Conservation (phyloP, 2,329 filamentous ascomycete genomes). For the Aaosphaeria pasadenensis region DNA sequence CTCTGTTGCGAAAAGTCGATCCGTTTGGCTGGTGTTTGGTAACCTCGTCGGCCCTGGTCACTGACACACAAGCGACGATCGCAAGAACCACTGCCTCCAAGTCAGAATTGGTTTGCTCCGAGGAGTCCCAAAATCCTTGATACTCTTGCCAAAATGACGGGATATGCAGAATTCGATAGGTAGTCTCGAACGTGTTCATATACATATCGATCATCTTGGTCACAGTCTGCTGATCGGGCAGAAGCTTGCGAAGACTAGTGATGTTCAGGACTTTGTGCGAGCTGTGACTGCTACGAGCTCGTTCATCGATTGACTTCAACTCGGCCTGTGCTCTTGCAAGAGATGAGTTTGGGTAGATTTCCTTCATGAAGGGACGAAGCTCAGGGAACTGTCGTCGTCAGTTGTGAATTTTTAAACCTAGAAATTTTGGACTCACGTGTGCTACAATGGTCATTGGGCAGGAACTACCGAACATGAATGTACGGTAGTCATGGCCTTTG, state of each 20-base stretch:
- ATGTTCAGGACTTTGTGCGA: constrained; percentile 8
- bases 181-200: constrained; percentile 48
- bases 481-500: constrained; percentile 39
- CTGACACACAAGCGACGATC: constrained; percentile 36
- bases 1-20: constrained; percentile 34
- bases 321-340: constrained; percentile 19
- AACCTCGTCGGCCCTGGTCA: constrained; percentile 22
- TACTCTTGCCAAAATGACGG: constrained; percentile 51
- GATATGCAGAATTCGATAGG: constrained; percentile 50
- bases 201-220: constrained; percentile 46
- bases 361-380: constrained; percentile 22
- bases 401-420: constrained; percentile 9
- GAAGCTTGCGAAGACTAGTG: constrained; percentile 14
- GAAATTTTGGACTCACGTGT: constrained; percentile 11
- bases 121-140: constrained; percentile 42
- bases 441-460: constrained; percentile 26
- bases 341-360: constrained; percentile 16
- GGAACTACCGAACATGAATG: constrained; percentile 39
- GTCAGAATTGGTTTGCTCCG: constrained; percentile 13
- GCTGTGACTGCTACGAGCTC: constrained; percentile 3
- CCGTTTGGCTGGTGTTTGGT: constrained; percentile 37
- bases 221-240: constrained; percentile 33
- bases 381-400: constrained; percentile 26
- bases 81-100: constrained; percentile 39
- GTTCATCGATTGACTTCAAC: constrained; percentile 15